These are phyloP conservation scores for Mycena albidolilacea DNA, from an alignment of 768 basidiomycete species.

Conservation along the genomic window DNA sequence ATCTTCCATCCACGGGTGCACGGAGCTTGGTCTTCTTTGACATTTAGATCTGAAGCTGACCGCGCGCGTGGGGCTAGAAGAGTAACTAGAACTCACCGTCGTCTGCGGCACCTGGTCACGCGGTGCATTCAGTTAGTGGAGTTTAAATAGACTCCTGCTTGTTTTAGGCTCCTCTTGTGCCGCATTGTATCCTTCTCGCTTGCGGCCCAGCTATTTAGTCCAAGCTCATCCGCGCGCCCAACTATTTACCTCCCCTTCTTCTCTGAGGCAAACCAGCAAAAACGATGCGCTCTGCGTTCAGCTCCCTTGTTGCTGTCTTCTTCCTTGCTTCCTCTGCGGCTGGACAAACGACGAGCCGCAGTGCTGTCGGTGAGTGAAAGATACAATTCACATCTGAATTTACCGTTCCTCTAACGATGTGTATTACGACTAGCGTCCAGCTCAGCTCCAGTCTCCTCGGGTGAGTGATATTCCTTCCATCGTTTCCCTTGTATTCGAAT, in stretches of 20 bases:
- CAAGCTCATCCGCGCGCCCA: neutral
- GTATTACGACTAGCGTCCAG: neutral
- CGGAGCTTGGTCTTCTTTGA: neutral
- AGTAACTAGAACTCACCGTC: neutral
- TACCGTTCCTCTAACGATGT: neutral
- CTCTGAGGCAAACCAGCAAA: neutral
- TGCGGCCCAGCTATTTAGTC: neutral
- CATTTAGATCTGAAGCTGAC: neutral
- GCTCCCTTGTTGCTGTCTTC: neutral
- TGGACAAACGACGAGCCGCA: conserved; percentile 21
- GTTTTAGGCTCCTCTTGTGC: neutral
- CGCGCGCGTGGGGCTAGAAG: neutral
- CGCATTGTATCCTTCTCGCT: neutral
- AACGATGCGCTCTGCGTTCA: neutral
- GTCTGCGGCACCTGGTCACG: neutral
- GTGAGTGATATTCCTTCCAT: neutral
- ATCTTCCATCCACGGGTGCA: neutral
- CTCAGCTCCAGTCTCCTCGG: neutral
- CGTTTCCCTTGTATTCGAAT: too few relatives aligned
- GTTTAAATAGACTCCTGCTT: neutral
- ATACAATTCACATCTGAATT: neutral
- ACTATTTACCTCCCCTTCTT: neutral
- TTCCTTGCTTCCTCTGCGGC: conserved; percentile 2
- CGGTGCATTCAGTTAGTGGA: neutral
- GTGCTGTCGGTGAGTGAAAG: neutral